Conservation (phyloP, 495 filamentous ascomycete genomes). For the Elasticomyces elasticus region DNA sequence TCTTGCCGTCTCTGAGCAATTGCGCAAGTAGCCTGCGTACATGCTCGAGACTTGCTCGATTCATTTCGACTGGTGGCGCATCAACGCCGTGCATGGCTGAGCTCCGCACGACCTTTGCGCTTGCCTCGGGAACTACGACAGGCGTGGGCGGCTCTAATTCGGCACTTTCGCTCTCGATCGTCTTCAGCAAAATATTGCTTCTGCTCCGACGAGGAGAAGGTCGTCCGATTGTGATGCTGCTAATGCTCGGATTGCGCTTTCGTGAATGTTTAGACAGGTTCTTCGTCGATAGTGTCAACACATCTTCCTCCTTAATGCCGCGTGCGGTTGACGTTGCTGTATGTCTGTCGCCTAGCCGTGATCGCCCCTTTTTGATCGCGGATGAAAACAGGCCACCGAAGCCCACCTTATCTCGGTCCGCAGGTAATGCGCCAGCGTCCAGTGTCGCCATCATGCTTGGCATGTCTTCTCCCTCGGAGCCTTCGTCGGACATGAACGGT, state of each 20-base stretch:
- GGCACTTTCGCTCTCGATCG: slow-evolving; percentile 22
- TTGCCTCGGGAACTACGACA: not conserved
- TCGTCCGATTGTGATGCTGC: slow-evolving; percentile 58
- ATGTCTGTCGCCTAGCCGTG: slow-evolving; percentile 61
- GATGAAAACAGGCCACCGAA: slow-evolving; percentile 36
- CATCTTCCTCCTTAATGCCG: slow-evolving; percentile 46
- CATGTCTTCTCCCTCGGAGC: slow-evolving; percentile 76
- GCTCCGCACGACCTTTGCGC: slow-evolving; percentile 52
- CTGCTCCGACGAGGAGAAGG: slow-evolving; percentile 51
- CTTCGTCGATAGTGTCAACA: slow-evolving; percentile 48
- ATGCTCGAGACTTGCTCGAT: slow-evolving; percentile 76
- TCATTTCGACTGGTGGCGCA: slow-evolving; percentile 69
- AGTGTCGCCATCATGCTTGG: slow-evolving; percentile 75
- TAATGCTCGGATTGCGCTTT: slow-evolving; percentile 65
- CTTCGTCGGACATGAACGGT: slow-evolving; percentile 90
- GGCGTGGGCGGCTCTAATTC: slow-evolving; percentile 2
- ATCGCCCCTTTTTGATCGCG: slow-evolving; percentile 59
- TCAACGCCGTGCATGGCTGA: slow-evolving; percentile 73
- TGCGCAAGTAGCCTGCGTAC: slow-evolving; percentile 76
- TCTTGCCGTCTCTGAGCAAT: slow-evolving; percentile 62
- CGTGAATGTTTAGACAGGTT: slow-evolving; percentile 48
- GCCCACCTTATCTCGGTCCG: slow-evolving; percentile 46
- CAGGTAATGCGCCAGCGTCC: slow-evolving; percentile 33
- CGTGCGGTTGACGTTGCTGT: slow-evolving; percentile 47
- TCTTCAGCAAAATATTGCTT: slow-evolving; percentile 31